Evolutionary conservation across 108 stramenopile species (phyloP), one percentile per base, ranked within the genome.

Genomic region (Pseudonitzschia pungens): DNA sequence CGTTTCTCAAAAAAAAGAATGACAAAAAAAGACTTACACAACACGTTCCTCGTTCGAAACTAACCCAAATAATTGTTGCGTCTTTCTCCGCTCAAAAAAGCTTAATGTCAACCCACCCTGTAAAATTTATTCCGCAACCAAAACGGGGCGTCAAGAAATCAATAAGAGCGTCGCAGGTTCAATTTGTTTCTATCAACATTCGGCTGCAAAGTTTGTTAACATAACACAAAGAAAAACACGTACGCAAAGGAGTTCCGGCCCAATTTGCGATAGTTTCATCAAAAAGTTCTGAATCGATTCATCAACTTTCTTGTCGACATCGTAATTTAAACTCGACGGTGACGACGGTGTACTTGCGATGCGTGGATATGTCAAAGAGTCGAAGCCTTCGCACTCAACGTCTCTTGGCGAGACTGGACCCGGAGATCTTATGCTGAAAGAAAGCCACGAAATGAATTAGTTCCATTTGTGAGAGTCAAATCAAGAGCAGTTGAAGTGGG

Each of bases 1-100:
- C 7, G 27, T 69, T 11, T 69, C n/a, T 15, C 70, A 48, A 74
- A 31, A 68, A 45, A 67, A 16, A 74, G 6, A n/a, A n/a, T n/a
- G n/a, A n/a, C n/a, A n/a, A n/a, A n/a, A 57, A 12, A 41, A 4
- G 22, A 85, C 84, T 59, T 72, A 85, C 62, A 90, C 83, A 7
- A 94, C 86, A 32, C 83, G 79, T 72, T 91, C 92, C 71, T 94
- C 92, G 68, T 94, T 90, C 55, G 87, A 86, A 0, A 94, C 87
- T 15, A 91, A 69, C 0, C 92, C 92, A 81, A 94, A 94, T 27
- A 94, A 74, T 74, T 94, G 90, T 45, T 86, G 66, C 45, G 89
- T 86, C 6, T 85, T 85, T 45, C 89, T 56, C 71, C 92, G 80
- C 72, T 94, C 92, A 79, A 87, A 94, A 70, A 94, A 91, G 55